Evolutionary conservation across 768 basidiomycete species (phyloP), one percentile per base, ranked within the genome.

Genomic region (Phaeotremella skinneri): DNA sequence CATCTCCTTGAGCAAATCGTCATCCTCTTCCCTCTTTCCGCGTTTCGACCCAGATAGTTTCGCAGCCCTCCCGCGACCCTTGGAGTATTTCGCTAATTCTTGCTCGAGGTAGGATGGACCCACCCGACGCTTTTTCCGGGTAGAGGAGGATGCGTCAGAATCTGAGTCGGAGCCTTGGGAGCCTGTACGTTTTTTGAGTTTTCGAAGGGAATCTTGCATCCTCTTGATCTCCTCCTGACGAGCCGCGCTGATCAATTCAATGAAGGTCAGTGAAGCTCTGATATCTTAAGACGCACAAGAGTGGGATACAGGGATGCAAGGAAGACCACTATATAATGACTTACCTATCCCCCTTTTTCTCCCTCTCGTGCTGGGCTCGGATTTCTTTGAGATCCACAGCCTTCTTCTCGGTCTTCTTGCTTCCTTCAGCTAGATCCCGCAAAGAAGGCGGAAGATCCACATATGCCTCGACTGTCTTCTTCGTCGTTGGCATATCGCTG

Each of bases 121-220:
- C 58, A 70, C 68, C 11, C 70, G 56, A 49, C 85, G 85, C 75
- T 85, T 86, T 67, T 65, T 61, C 16, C 61, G 49, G 1, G 59
- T 55, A n/a, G 51, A 55, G 77, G 78, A 65, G 80, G 84, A 61
- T 71, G 82, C 55, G 16, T 68, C 68, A 17, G 82, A 81, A 43
- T 90, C 87, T 30, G 87, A 87, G 66, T 87, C 87, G 4, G 69
- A 71, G 42, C 83, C 85, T 25, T 81, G 81, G 14, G 48, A 32
- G 4, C 70, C 66, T 26, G 55, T 83, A 42, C 81, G 82, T 61
- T 85, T 84, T 27, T 84, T 81, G 5, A 94, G 83, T 61, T 84
- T 87, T 25, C 89, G 86, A 55, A 97, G 88, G 45, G 91, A 88
- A 5, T 84, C 85, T 76, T 97, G 90, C 85, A 97, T 89, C 13